Evolutionary conservation across 2,329 filamentous ascomycete species (phyloP).

Genomic region (Stemphylium vesicarium): DNA sequence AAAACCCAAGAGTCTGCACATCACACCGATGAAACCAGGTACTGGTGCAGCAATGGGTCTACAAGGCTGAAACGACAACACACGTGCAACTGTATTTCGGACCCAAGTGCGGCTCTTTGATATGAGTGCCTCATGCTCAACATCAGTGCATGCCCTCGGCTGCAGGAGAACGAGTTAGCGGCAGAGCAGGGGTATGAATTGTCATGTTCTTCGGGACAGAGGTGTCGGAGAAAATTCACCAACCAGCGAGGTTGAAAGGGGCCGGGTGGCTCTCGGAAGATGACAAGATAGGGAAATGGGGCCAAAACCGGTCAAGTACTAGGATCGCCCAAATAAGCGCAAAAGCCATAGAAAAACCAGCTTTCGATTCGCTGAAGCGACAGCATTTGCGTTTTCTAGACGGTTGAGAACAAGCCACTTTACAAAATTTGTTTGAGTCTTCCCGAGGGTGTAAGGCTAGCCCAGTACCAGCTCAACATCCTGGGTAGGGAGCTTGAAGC

Average conservation of each 20-base stretch:
- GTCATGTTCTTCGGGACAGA: neutral
- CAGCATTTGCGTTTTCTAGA: neutral
- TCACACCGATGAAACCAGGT: neutral
- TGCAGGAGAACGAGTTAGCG: neutral
- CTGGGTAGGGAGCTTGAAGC: conserved; percentile 8
- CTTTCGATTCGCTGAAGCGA: neutral
- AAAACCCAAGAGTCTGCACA: neutral
- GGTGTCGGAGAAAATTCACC: neutral
- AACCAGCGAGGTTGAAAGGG: conserved; percentile 3
- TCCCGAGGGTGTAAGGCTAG: neutral
- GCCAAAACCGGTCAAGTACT: conserved; percentile 29
- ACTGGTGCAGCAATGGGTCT: neutral
- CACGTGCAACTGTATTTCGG: neutral
- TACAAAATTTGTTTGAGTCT: conserved; percentile 16
- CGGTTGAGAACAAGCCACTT: conserved; percentile 2
- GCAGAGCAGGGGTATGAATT: neutral
- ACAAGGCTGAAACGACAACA: conserved; percentile 18
- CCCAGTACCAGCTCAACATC: conserved; percentile 13
- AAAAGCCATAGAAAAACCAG: conserved; percentile 8
- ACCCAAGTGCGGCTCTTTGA: neutral
- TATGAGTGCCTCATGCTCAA: conserved; percentile 3
- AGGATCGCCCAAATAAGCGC: conserved; percentile 15
- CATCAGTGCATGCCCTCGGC: conserved; percentile 4
- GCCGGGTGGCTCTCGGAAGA: conserved; percentile 7
- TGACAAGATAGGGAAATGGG: conserved; percentile 28